Percentiles rank a stretch among this genome's conserved stretches.
phyloP scores from a whole-genome alignment of 495 filamentous ascomycete genomes.

The Penicillium argentinense region DNA sequence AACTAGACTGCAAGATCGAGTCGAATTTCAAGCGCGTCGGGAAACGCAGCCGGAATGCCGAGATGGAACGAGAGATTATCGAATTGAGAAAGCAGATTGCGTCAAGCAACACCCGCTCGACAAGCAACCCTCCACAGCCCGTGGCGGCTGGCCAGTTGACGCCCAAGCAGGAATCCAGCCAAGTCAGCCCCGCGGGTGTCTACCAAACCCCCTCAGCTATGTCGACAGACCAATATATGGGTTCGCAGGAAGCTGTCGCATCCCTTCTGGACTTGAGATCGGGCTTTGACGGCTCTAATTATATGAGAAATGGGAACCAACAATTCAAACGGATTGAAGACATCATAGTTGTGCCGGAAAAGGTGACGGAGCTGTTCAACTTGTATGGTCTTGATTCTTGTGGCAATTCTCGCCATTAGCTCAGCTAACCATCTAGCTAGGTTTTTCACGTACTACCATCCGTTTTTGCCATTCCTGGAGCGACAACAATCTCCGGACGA shows the following conservation, averaged over 20 bases:
- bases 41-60: constrained; percentile 86
- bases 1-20: constrained; percentile 88
- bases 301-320: constrained; percentile 44
- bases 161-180: constrained; percentile 53
- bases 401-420: not conserved
- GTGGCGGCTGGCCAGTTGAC: constrained; percentile 50
- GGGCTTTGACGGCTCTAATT: constrained; percentile 50
- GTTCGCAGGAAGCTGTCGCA: constrained; percentile 80
- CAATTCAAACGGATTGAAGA: constrained; percentile 62
- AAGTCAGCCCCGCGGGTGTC: constrained; percentile 39
- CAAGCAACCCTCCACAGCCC: constrained; percentile 48
- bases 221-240: constrained; percentile 64
- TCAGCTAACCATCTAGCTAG: too few species aligned
- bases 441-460: constrained; percentile 80
- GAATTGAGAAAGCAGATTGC: constrained; percentile 70
- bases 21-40: constrained; percentile 91
- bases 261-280: constrained; percentile 73
- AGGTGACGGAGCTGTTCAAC: constrained; percentile 71
- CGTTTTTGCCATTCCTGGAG: constrained; percentile 81
- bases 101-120: constrained; percentile 25
- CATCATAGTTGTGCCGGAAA: constrained; percentile 71
- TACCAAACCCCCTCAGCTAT: constrained; percentile 47
- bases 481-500: constrained; percentile 67
- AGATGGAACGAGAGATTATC: constrained; percentile 75
- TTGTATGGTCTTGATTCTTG: constrained; percentile 43